Base-by-base conservation (phyloP, 495 filamentous ascomycete genomes). In the Penicillium longicatenatum region DNA sequence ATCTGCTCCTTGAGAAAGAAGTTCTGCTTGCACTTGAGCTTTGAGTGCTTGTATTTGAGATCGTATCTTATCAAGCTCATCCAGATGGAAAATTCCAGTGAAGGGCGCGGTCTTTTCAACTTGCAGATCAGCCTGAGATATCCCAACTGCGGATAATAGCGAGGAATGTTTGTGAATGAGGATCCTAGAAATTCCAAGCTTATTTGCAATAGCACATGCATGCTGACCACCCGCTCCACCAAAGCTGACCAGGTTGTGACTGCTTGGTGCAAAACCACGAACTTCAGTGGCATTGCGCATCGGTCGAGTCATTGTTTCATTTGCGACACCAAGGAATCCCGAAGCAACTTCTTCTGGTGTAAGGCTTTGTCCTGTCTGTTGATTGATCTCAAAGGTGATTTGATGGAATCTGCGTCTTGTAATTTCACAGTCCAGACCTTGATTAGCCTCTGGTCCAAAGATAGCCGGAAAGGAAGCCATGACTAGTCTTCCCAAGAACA, bases 151-250 rank as follows among this genome's bases (percentile, higher is more conserved):
- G 0, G 92, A 96, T 1, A 97, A 79, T 2, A 97, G 90, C 0
- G 92, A 96, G 0, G 93, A 96, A 66, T 97, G 96, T 41, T 89
- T 81, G 63, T 96, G 93, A 17, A 97, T 80, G 7, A 97, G 76
- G 31, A 96, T 92, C 66, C 93, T 89, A 37, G 75, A 80, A 59
- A 97, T 90, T 0, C 92, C 92, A 16, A 97, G 78, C 16, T 88
- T 86, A 61, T 90, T 87, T 17, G 93, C 93, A 63, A 97, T 96
- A 19, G 90, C 91, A 17, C 93, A 90, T 8, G 93, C 93, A 63
- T 97, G 93, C 68, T 97, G 93, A 8, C 93, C 93, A 47, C 93
- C 93, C 5, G 93, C 93, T 26, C 93, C 93, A 21, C 93, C 93
- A 75, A 97, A 97, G 0, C 48, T 51, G n/a, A 51, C 26, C 48